phyloP scores from a whole-genome alignment of 2,329 filamentous ascomycete species.

The Fusarium sp. region DNA sequence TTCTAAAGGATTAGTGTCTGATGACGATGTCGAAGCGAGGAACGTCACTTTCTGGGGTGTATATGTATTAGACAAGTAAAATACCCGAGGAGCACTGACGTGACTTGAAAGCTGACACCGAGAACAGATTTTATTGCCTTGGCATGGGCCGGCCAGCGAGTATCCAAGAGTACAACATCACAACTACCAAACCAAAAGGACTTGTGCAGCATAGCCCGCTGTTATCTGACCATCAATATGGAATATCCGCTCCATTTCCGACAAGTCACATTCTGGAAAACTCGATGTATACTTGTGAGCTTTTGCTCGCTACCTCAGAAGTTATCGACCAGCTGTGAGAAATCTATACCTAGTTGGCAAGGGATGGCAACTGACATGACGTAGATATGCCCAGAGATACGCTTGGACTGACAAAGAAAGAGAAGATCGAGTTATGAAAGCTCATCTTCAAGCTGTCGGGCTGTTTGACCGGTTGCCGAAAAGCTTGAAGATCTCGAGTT shows the following conservation, averaged over 20 bases:
- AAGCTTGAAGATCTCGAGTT: slow-evolving; percentile 4
- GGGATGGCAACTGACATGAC: accelerated
- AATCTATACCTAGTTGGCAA: accelerated
- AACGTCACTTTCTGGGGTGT: slow-evolving; percentile 10
- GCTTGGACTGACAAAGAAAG: slow-evolving; percentile 1
- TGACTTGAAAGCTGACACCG: not conserved
- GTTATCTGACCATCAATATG: not conserved
- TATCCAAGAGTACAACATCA: slow-evolving; percentile 12
- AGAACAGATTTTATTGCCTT: not conserved
- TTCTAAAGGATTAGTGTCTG: not conserved
- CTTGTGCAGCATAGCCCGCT: not conserved
- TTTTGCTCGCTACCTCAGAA: not conserved
- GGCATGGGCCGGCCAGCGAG: not conserved
- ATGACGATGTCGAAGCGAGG: not conserved
- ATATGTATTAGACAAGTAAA: not conserved
- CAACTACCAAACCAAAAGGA: not conserved
- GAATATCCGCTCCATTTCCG: not conserved
- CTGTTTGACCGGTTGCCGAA: slow-evolving; percentile 1
- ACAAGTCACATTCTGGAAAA: not conserved
- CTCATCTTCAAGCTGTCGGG: not conserved
- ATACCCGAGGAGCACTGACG: not conserved
- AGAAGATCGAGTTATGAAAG: slow-evolving; percentile 7
- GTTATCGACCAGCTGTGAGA: slow-evolving; percentile 13
- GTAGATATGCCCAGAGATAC: slow-evolving; percentile 2
- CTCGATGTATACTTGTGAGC: not conserved